phyloP scores from a whole-genome alignment of 306 rosid species.

The Ziziphus jujuba region DNA sequence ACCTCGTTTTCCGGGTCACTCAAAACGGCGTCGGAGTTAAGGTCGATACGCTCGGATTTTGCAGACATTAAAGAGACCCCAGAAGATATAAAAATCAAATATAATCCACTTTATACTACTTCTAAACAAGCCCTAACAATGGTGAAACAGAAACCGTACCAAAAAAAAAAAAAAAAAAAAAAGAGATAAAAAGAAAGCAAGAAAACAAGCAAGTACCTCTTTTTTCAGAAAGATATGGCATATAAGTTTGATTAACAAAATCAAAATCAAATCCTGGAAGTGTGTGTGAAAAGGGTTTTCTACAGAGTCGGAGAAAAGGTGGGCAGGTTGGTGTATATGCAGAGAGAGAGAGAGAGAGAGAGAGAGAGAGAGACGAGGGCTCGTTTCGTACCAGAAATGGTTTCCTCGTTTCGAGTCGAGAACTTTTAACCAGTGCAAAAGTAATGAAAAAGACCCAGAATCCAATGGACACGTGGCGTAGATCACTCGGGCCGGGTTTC shows the following conservation, averaged over 20 bases:
- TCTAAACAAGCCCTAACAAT: constrained; percentile 23
- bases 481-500: neutral
- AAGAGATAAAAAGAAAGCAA: neutral
- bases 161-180: neutral
- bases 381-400: constrained; percentile 14
- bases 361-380: no score
- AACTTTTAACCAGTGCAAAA: no score
- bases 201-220: constrained; percentile 36
- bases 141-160: neutral
- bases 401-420: constrained; percentile 1
- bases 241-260: no score
- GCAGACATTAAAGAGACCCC: constrained; percentile 44
- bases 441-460: neutral
- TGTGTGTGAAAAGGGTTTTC: no score
- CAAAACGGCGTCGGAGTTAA: constrained; percentile 45
- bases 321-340: no score
- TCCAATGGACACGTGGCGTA: constrained; percentile 27
- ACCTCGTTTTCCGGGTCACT: constrained; percentile 38
- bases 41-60: constrained; percentile 37
- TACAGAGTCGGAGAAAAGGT: no score
- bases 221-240: neutral
- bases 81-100: constrained; percentile 6
- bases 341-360: no score
- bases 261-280: no score
- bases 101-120: neutral